These are phyloP conservation scores for Scheffersomyces parashehatae DNA, from an alignment of 1,139 yeast species.

Conservation along the genomic window DNA sequence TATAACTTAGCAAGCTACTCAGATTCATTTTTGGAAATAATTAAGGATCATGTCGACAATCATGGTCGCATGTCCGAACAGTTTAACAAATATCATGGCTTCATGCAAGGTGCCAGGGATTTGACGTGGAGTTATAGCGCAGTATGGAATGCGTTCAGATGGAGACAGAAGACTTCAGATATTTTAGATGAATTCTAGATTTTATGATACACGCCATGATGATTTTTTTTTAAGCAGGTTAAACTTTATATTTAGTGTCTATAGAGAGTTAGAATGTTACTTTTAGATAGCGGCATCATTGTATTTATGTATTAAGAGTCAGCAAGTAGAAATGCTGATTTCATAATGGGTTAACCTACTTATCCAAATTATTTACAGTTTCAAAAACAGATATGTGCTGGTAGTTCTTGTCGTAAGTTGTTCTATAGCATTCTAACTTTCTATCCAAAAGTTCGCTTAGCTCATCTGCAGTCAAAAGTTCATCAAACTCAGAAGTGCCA, in stretches of 20 bases:
- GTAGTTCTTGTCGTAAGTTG: constrained; percentile 22
- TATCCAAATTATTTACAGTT: constrained; percentile 44
- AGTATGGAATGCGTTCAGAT: constrained; percentile 68
- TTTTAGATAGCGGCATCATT: background rate
- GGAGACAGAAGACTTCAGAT: constrained; percentile 47
- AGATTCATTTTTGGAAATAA: constrained; percentile 73
- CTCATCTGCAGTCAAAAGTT: constrained; percentile 37
- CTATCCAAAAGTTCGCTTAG: constrained; percentile 58
- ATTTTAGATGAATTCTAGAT: constrained; percentile 4
- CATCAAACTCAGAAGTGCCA: constrained; percentile 1
- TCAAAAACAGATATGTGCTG: constrained; percentile 54
- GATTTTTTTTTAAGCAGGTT: background rate
- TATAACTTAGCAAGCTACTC: constrained; percentile 55
- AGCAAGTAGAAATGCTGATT: background rate
- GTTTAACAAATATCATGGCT: constrained; percentile 77
- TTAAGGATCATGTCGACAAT: constrained; percentile 68
- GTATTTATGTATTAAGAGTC: background rate
- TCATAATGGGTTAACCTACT: constrained; percentile 3
- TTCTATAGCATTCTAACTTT: constrained; percentile 43
- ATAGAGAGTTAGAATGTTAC: background rate
- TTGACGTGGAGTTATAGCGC: constrained; percentile 93
- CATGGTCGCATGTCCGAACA: constrained; percentile 90
- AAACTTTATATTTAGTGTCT: background rate
- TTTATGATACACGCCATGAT: background rate
- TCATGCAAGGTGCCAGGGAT: constrained; percentile 81